A percentile compares a stretch with the other conserved stretches of the same genome.
Conservation (phyloP, 2,329 filamentous ascomycete species). For the Hypoxylon sp. region DNA sequence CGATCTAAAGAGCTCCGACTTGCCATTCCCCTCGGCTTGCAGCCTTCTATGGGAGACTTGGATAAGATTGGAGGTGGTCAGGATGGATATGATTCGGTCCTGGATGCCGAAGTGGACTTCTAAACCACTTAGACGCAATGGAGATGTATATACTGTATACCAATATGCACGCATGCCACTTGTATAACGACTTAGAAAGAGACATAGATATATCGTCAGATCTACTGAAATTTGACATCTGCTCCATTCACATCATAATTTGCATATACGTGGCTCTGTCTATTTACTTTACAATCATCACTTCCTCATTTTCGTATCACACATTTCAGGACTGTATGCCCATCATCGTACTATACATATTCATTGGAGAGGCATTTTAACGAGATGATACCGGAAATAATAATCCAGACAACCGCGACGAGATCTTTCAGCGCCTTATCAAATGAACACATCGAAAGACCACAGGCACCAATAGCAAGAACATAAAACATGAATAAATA, state of each 20-base stretch:
- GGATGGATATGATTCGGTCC: conserved; percentile 11
- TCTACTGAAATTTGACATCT: background rate
- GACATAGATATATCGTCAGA: conserved; percentile 17
- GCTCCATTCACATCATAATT: conserved; percentile 7
- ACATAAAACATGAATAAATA: background rate
- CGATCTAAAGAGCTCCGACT: conserved; percentile 45
- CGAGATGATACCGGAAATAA: too few species aligned
- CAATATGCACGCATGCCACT: conserved; percentile 7
- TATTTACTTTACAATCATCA: too few species aligned
- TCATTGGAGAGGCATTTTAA: too few species aligned
- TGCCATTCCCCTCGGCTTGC: conserved; percentile 36
- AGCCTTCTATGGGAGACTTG: conserved; percentile 41
- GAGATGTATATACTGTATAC: conserved; percentile 28
- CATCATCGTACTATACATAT: too few species aligned
- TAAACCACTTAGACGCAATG: background rate
- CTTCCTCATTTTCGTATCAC: too few species aligned
- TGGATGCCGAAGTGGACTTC: conserved; percentile 20
- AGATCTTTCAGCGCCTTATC: too few species aligned
- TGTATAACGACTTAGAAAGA: conserved; percentile 25
- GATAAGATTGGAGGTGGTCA: conserved; percentile 39
- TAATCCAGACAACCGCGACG: too few species aligned
- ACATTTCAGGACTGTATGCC: too few species aligned
- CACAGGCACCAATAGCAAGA: background rate
- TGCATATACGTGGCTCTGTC: too few species aligned
- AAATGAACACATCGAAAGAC: background rate